Base-by-base conservation (phyloP, 805 yeast genomes). In the Blastobotrys terrestris region DNA sequence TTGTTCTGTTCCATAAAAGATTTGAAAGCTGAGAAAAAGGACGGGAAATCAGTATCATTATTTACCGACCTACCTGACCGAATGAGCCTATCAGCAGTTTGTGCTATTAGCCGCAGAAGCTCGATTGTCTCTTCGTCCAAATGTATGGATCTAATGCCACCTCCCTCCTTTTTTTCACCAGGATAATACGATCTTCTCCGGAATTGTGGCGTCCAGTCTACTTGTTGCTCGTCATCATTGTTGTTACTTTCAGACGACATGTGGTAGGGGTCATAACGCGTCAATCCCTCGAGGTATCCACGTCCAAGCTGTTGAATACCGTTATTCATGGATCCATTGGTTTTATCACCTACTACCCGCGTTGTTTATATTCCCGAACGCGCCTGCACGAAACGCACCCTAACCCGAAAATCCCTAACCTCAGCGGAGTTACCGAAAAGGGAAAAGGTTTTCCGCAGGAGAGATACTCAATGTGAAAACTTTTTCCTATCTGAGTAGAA, bases 101-200 rank as follows among this genome's bases (percentile, higher is more conserved):
- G 47, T 31, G 51, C 54, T 16, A 59, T 54, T 15, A 57, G 50
- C 41, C 26, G 44, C 13, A 60, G 49, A 31, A 60, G 52, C 40
- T 54, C 54, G 19, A 53, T 35, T 48, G 57, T 62, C 3, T 44
- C 19, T 19, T 51, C 47, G 7, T 42, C 44, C 16, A 58, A 47
- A 16, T n/a, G 19, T 40, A 31, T 16, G n/a, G 20, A 11, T 19
- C 31, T 16, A 40, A 7, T 31, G 2, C 3, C 15, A 31, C 18
- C 45, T 31, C 15, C 39, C 41, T 14, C 39, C 35, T 18, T 15
- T 44, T 13, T 31, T 45, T 11, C 18, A 14, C 20, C 4, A 4
- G n/a, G 18, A 5, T 3, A n/a, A 22, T 15, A 18, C 16, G 44
- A 15, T 41, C 20, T 44, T 44, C 22, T 39, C 46, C 39, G 48